A percentile compares a stretch with the other conserved stretches of the same genome.
phyloP scores from a whole-genome alignment of 2,329 filamentous ascomycete genomes.

The Pezicula carpinea region DNA sequence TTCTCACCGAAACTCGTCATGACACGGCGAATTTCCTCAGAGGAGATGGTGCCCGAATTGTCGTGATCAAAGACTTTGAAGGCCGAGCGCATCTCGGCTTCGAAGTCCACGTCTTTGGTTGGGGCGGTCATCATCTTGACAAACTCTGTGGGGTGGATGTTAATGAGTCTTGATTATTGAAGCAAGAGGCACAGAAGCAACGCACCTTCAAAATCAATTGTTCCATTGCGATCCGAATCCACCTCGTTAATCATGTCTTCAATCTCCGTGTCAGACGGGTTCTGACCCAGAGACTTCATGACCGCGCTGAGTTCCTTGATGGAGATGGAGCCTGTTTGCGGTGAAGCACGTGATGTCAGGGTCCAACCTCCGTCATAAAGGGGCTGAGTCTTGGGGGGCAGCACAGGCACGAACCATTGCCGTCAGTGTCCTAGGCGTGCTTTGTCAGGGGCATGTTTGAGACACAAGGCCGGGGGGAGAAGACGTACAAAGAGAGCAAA shows the following conservation, averaged over 20 bases:
- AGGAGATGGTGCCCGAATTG: slow-evolving; percentile 60
- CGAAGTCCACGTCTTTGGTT: slow-evolving; percentile 56
- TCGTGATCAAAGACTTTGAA: slow-evolving; percentile 65
- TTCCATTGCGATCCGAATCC: slow-evolving; percentile 59
- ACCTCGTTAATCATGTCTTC: slow-evolving; percentile 66
- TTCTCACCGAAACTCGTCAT: slow-evolving; percentile 63
- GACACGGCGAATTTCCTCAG: slow-evolving; percentile 56
- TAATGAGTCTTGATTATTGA: background rate
- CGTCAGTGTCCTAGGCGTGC: slow-evolving; percentile 49
- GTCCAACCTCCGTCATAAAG: slow-evolving; percentile 1
- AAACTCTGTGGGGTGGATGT: slow-evolving; percentile 46
- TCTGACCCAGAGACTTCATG: slow-evolving; percentile 59
- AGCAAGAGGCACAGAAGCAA: background rate
- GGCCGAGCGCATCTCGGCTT: slow-evolving; percentile 60
- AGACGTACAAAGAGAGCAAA: background rate
- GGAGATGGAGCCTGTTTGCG: slow-evolving; percentile 54
- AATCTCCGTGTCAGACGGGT: slow-evolving; percentile 57
- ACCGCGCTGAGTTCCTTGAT: slow-evolving; percentile 59
- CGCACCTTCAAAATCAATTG: slow-evolving; percentile 58
- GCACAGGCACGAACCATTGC: slow-evolving; percentile 49
- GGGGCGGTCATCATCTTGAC: slow-evolving; percentile 62
- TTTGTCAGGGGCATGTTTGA: background rate
- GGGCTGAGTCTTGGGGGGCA: too few species aligned
- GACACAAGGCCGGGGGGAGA: background rate
- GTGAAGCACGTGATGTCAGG: background rate